Evolutionary conservation across 2,329 filamentous ascomycete genomes (phyloP).

Genomic region (Exophiala sideris): DNA sequence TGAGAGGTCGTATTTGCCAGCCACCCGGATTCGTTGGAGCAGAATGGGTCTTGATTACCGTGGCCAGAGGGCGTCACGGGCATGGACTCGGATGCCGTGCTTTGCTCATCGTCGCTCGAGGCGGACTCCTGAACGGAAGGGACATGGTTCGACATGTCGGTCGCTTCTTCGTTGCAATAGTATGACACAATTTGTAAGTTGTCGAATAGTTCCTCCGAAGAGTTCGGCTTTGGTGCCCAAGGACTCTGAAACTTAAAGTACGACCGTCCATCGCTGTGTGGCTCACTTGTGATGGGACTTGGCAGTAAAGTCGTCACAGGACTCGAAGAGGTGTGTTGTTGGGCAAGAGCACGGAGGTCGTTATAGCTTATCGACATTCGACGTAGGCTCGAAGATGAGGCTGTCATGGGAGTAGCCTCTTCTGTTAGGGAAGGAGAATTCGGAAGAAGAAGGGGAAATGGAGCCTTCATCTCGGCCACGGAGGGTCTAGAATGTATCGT

Average conservation of each 20-base stretch:
- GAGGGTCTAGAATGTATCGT: conserved; percentile 1
- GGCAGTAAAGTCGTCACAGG: conserved; percentile 16
- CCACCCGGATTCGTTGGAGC: conserved; percentile 24
- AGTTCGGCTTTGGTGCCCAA: not conserved
- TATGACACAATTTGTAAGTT: conserved; percentile 24
- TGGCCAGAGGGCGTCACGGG: conserved; percentile 14
- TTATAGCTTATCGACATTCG: conserved; percentile 17
- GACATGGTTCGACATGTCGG: not conserved
- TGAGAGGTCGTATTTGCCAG: conserved; percentile 21
- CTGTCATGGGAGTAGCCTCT: not conserved
- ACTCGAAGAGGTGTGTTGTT: conserved; percentile 2
- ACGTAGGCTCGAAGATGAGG: conserved; percentile 9
- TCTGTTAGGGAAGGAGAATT: conserved; percentile 5
- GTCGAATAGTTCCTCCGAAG: conserved; percentile 15
- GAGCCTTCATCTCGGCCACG: conserved; percentile 1
- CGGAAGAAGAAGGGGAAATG: conserved; percentile 10
- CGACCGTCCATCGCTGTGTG: not conserved
- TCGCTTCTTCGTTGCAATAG: conserved; percentile 16
- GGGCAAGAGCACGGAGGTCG: conserved; percentile 15
- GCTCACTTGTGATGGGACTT: conserved; percentile 12
- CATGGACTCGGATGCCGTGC: conserved; percentile 13
- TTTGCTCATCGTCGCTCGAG: conserved; percentile 3
- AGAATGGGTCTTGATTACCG: not conserved
- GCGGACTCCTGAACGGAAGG: not conserved
- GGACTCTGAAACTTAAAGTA: conserved; percentile 12